A percentile compares a stretch with the other conserved stretches of the same genome.
phyloP scores from a whole-genome alignment of 495 filamentous ascomycete genomes.

The Hyaloscypha bicolor region DNA sequence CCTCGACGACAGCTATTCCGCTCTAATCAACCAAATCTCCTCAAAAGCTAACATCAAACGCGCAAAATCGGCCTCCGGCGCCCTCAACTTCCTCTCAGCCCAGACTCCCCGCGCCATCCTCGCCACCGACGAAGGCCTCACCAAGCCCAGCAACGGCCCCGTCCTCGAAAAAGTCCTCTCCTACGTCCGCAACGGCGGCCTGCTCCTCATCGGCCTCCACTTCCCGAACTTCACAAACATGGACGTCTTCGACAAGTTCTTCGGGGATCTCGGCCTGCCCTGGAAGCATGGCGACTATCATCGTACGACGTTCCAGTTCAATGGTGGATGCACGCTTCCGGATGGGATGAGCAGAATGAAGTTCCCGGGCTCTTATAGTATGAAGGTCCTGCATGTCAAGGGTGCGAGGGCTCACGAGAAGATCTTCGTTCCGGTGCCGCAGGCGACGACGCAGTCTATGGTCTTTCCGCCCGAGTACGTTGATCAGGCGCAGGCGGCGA shows the following conservation, averaged over 20 bases:
- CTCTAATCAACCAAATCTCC: conserved; percentile 15
- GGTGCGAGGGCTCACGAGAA: conserved; percentile 33
- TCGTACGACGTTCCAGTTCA: conserved; percentile 34
- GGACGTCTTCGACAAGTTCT: conserved; percentile 17
- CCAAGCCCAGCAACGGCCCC: not conserved
- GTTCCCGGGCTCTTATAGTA: conserved; percentile 43
- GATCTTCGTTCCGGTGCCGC: conserved; percentile 36
- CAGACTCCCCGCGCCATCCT: conserved; percentile 24
- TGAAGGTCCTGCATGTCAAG: conserved; percentile 47
- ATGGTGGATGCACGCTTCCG: conserved; percentile 19
- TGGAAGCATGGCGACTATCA: conserved; percentile 43
- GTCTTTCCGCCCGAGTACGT: conserved; percentile 36
- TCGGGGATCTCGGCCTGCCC: conserved; percentile 36
- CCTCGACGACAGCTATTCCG: conserved; percentile 20
- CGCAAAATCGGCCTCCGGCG: conserved; percentile 17
- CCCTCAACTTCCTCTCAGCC: conserved; percentile 15
- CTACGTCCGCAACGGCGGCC: conserved; percentile 20
- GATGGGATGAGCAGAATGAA: conserved; percentile 14
- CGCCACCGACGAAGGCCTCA: conserved; percentile 26
- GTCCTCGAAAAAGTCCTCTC: conserved; percentile 14
- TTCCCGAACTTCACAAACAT: conserved; percentile 16
- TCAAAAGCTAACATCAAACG: conserved; percentile 13
- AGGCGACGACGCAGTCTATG: conserved; percentile 28
- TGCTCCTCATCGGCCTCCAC: conserved; percentile 23
- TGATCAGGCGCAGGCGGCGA: conserved; percentile 37